Evolutionary conservation across 148 eudicot genomes (phyloP).

Genomic region (Mesembryanthemum crystallinum): DNA sequence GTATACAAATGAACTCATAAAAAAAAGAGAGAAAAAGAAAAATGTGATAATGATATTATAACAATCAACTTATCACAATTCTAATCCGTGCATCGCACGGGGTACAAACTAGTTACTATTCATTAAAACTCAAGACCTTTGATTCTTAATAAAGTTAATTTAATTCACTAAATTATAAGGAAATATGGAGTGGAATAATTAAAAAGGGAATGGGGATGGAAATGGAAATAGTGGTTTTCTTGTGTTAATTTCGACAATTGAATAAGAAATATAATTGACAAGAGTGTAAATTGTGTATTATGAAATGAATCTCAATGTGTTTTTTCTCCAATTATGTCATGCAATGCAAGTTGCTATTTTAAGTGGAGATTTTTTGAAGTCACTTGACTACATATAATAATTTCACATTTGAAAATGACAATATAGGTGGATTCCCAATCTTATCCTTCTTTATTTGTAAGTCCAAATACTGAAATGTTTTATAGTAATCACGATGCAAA

Average conservation of each 20-base stretch:
- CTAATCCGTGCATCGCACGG: no score
- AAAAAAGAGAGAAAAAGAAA: no score
- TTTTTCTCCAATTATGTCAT: not conserved
- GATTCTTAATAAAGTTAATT: no score
- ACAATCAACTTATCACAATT: no score
- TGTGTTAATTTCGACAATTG: not conserved
- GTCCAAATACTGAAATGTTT: not conserved
- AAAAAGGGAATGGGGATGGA: not conserved
- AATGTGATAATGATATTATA: no score
- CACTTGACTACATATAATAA: not conserved
- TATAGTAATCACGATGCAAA: not conserved
- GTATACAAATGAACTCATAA: no score
- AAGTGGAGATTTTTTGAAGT: not conserved
- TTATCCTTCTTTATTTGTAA: not conserved
- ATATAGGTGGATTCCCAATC: not conserved
- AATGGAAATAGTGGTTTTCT: not conserved
- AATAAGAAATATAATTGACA: not conserved
- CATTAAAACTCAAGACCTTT: no score
- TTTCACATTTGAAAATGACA: not conserved
- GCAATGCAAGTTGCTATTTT: not conserved
- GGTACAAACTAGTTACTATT: no score
- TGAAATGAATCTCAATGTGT: not conserved
- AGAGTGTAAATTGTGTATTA: not conserved
- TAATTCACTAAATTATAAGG: no score
- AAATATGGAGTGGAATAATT: no score